Conservation (phyloP, 75 land plant species). For the Pinus albicaulis region DNA sequence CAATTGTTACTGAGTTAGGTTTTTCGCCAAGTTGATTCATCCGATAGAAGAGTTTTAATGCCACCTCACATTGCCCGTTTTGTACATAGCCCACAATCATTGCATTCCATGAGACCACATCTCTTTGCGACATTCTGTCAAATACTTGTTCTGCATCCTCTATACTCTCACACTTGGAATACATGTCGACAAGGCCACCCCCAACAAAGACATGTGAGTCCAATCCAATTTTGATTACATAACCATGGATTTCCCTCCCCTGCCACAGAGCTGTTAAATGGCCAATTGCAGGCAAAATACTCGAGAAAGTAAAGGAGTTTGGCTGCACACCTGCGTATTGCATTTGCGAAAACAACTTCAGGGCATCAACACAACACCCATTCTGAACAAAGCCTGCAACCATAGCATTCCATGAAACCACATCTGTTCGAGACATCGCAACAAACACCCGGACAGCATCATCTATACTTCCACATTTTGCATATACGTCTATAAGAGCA, state of each 20-base stretch:
- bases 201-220: slow-evolving; percentile 13
- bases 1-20: slow-evolving; percentile 8
- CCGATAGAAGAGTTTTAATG: slow-evolving; percentile 23
- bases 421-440: slow-evolving; percentile 12
- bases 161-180: slow-evolving; percentile 14
- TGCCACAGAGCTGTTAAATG: slow-evolving; percentile 10
- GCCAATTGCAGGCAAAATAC: slow-evolving; percentile 37
- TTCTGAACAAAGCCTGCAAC: slow-evolving; percentile 25
- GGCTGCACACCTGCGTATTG: slow-evolving; percentile 14
- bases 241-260: slow-evolving; percentile 35
- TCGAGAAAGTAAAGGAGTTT: slow-evolving; percentile 18
- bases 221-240: slow-evolving; percentile 11
- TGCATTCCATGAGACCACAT: slow-evolving; percentile 23
- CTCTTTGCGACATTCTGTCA: background rate
- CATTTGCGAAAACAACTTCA: slow-evolving; percentile 23
- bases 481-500: slow-evolving; percentile 66
- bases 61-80: slow-evolving; percentile 22
- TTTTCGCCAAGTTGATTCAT: slow-evolving; percentile 20
- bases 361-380: slow-evolving; percentile 15
- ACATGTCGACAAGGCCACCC: slow-evolving; percentile 23
- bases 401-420: slow-evolving; percentile 45
- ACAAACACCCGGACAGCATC: slow-evolving; percentile 31
- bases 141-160: slow-evolving; percentile 14
- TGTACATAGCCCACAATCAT: slow-evolving; percentile 21
- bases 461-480: slow-evolving; percentile 61